A percentile compares a stretch with the other conserved stretches of the same genome.
phyloP scores from a whole-genome alignment of 306 rosid species.

The Sphenostylis stenocarpa region DNA sequence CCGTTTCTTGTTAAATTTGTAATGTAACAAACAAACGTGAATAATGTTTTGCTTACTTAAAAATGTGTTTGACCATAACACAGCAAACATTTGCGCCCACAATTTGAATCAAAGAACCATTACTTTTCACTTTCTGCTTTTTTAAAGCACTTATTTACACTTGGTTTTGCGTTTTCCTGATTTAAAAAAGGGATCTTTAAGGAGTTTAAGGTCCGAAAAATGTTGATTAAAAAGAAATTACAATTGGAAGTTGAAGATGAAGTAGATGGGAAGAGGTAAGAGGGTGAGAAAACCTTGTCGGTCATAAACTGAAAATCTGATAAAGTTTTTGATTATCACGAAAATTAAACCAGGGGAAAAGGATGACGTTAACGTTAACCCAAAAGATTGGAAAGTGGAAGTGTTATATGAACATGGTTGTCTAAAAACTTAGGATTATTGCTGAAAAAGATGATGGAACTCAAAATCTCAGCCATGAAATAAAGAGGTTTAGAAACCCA shows the following conservation, averaged over 20 bases:
- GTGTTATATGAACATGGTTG: conserved; percentile 29
- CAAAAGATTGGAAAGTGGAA: conserved; percentile 23
- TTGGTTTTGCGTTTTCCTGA: not conserved
- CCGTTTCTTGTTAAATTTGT: conserved; percentile 21
- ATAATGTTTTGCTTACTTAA: conserved; percentile 10
- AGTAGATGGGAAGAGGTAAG: not conserved
- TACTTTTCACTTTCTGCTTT: conserved; percentile 6
- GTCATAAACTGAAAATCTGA: conserved; percentile 15
- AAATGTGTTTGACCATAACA: not conserved
- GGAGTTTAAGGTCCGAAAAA: not conserved
- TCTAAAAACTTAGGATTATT: conserved; percentile 50
- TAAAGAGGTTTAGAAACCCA: conserved; percentile 39
- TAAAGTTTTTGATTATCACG: conserved; percentile 34
- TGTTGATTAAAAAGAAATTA: not conserved
- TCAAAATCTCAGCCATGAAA: conserved; percentile 66
- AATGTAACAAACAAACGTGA: conserved; percentile 21
- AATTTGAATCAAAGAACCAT: not conserved
- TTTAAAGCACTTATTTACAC: not conserved
- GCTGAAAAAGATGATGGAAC: conserved; percentile 47
- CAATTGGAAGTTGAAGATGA: not conserved
- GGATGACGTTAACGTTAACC: conserved; percentile 21
- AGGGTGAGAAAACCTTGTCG: conserved; percentile 9
- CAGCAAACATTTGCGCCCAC: not conserved
- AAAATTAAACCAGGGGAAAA: conserved; percentile 20
- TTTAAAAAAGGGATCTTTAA: not conserved